Evolutionary conservation across 2,329 filamentous ascomycete species (phyloP), one percentile per base, ranked within the genome.

Genomic region (Cladorrhinum sp.): DNA sequence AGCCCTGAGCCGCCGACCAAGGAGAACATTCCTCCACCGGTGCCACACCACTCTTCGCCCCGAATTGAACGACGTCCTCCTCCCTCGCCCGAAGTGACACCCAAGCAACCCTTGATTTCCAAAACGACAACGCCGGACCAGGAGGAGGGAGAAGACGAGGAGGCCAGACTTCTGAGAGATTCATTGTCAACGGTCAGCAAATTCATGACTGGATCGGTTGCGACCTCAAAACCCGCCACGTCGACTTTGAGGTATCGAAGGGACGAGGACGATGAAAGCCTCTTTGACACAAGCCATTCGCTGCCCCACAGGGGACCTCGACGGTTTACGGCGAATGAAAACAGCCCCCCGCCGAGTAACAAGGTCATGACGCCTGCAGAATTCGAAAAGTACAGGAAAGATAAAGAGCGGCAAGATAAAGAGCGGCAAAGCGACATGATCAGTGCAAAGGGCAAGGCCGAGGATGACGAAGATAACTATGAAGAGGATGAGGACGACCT

Each of bases 331-430:
- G 69, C 70, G 10, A 75, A 68, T 56, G 73, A 70, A 53, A 69
- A 72, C 7, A 78, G 72, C 57, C 73, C 78, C 1, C 74, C 81
- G 8, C 78, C 24, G 12, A 57, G 80, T 20, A 89, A 84, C 72
- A 95, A 95, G 74, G 89, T 95, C 64, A 96, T 96, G 91, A 96
- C 92, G 1, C 89, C 89, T 1, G 90, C 88, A 10, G 86, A 96
- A 72, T 96, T 96, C 67, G 92, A 96, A 72, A 84, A 84, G 65
- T 94, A 93, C 69, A 84, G 87, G 64, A 83, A 88, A 69, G 89
- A 95, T 70, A 88, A 91, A 69, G 87, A 87, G 66, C 81, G 85
- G n/a, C 67, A 69, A 55, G 65, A 68, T 23, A 64, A 61, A 50
- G 67, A 69, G 39, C 65, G 67, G 6, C 59, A 64, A 33, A 33